Evolutionary conservation across 2,329 filamentous ascomycete species (phyloP).

Genomic region (Venturia nashicola): DNA sequence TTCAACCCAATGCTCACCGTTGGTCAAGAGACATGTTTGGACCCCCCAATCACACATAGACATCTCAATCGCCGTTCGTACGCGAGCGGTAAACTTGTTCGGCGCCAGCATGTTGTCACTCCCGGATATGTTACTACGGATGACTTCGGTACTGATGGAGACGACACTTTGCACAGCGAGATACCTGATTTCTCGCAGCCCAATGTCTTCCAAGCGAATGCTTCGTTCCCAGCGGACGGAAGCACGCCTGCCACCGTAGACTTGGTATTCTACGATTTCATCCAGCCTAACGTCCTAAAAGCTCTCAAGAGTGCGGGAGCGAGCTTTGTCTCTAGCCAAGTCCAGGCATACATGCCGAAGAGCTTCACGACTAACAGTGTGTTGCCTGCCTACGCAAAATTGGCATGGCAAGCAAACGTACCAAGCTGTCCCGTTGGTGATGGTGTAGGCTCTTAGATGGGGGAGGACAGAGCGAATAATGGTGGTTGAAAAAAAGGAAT

Average conservation of each 20-base stretch:
- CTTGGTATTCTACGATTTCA: constrained; percentile 42
- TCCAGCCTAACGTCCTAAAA: constrained; percentile 23
- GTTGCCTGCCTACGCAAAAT: constrained; percentile 27
- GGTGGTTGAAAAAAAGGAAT: background rate
- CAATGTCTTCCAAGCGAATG: constrained; percentile 38
- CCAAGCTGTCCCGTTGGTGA: constrained; percentile 27
- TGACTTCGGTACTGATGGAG: constrained; percentile 44
- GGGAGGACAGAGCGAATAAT: background rate
- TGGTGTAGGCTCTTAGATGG: constrained; percentile 16
- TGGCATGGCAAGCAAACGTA: constrained; percentile 28
- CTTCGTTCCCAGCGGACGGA: constrained; percentile 34
- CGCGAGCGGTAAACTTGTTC: constrained; percentile 28
- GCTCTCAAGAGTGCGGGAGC: constrained; percentile 25
- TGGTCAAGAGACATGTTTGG: constrained; percentile 34
- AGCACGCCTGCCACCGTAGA: constrained; percentile 35
- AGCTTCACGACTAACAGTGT: constrained; percentile 31
- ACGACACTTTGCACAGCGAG: constrained; percentile 40
- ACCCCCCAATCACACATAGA: constrained; percentile 28
- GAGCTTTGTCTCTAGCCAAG: constrained; percentile 19
- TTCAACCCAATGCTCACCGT: constrained; percentile 24
- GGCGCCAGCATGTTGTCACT: constrained; percentile 32
- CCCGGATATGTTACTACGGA: constrained; percentile 44
- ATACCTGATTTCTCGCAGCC: constrained; percentile 38
- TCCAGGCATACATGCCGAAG: constrained; percentile 25
- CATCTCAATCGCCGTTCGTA: constrained; percentile 17